Evolutionary conservation across 1,284 basidiomycete species (phyloP), one percentile per base, ranked within the genome.

Genomic region (Boletus mariae): DNA sequence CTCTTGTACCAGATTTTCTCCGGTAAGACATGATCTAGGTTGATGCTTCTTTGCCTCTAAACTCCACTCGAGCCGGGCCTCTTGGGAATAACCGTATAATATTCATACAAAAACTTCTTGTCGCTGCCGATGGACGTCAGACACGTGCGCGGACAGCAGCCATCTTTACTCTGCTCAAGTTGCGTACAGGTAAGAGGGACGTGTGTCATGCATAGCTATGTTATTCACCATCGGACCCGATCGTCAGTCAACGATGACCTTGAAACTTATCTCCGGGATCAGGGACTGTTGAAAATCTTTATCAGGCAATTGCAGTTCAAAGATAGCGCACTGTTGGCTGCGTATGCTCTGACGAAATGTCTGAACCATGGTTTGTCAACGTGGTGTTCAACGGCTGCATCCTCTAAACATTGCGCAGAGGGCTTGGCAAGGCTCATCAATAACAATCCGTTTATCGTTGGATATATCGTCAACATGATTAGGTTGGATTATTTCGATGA

Each of bases 401-500:
- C 13, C 3, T 43, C 46, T 49, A 4, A 49, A 38, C 15, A 9
- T 44, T 37, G 11, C 12, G 7, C 7, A 53, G 51, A 44, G 26
- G 51, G 20, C 3, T 44, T 53, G 8, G 26, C 17, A 9, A 42
- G 4, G 12, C 23, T 49, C 15, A 38, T 50, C 11, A 10, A 49
- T 12, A 15, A 13, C 1, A 50, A 17, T 9, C 51, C 51, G 2
- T 29, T 37, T 15, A 5, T 57, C 13, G 55, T 57, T 28, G 56
- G 50, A 31, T 50, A 53, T 34, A 47, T 57, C 13, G 56, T 57
- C 11, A 54, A 57, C 31, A 57, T 57, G 56, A 57, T 57, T 26
- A 38, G 56, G 47, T 32, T 57, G 41, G 56, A 54, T 45, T 57
- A 57, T 47, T 57, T 57, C 17, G 56, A 57, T 25, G 56, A 57